Percentiles rank a stretch among this genome's conserved stretches.
These are phyloP conservation scores for Tolypocladium tropicale DNA, from an alignment of 2,329 filamentous ascomycete genomes.

Conservation along the genomic window DNA sequence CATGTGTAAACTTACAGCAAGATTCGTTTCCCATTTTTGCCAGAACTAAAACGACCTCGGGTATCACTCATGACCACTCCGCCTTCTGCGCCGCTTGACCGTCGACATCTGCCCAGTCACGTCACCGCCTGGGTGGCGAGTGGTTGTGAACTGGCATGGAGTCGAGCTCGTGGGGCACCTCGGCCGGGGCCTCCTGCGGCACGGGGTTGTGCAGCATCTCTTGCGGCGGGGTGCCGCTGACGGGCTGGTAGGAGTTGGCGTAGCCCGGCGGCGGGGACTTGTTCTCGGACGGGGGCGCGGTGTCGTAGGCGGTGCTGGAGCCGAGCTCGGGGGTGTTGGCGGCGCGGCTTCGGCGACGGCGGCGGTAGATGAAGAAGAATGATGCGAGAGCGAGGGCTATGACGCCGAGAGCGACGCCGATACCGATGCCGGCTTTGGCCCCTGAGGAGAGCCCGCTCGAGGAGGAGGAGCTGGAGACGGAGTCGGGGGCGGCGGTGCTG, in stretches of 20 bases:
- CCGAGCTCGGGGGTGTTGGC: neutral
- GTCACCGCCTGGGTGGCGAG: neutral
- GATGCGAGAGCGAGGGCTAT: slow-evolving; percentile 11
- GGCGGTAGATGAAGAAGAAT: slow-evolving; percentile 16
- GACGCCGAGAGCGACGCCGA: slow-evolving; percentile 16
- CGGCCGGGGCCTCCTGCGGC: slow-evolving; percentile 1
- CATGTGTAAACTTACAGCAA: too few relatives aligned
- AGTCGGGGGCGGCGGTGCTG: neutral
- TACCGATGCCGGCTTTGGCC: slow-evolving; percentile 18
- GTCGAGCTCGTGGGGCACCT: slow-evolving; percentile 6
- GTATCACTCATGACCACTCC: neutral
- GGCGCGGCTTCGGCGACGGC: slow-evolving; percentile 8
- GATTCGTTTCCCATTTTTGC: neutral
- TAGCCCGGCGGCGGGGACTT: neutral
- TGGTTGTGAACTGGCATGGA: neutral
- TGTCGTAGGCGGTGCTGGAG: neutral
- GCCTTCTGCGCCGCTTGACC: neutral
- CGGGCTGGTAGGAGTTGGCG: neutral
- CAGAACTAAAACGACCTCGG: neutral
- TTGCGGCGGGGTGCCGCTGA: neutral
- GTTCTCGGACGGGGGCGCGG: neutral
- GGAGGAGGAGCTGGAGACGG: neutral
- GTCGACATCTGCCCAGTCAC: neutral
- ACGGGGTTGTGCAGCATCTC: slow-evolving; percentile 3
- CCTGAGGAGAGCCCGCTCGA: slow-evolving; percentile 14